Base-by-base conservation (phyloP, 805 yeast genomes). In the Metahyphopichia silvanorum region DNA sequence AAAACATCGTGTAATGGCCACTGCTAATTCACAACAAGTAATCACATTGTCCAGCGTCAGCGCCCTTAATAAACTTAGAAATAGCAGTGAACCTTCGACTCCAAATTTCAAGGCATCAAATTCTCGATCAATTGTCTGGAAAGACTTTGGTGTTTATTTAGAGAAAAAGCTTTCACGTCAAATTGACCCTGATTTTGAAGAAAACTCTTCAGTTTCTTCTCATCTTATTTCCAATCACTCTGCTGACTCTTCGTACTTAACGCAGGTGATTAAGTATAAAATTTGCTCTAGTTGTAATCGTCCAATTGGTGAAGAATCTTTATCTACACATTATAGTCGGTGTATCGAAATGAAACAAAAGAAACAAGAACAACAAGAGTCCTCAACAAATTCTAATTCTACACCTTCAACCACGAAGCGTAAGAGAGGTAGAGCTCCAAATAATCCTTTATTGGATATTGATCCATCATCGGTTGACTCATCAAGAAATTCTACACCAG, bases 61-160 rank as follows among this genome's bases (percentile, higher is more conserved):
- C 32, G 42, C 55, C 24, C 55, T 55, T 21, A 47, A 16, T 21
- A 29, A 13, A 39, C 16, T 17, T 21, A 39, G 33, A 34, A 40
- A 29, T 18, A 46, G 34, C 37, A 11, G 16, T 27, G 32, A 37
- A 23, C 36, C 13, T 27, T 29, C 28, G 15, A 29, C 17, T 28
- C 31, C 22, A 21, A 29, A 4, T 14, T 9, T 16, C 12, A 32
- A 42, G 13, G 25, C 34, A 6, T 31, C 31, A 6, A 12, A 13
- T 32, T 47, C 46, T 25, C 54, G 57, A 34, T 52, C 59, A 7
- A 55, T 61, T 19, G 54, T 61, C 37, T 66, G 73, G 73, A 66
- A 66, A 44, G 73, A 66, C 26, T 57, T 66, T 34, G 73, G 73
- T 8, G 61, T 54, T 8, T 66, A 60, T 37, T 48, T 66, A 31